Evolutionary conservation across 2,329 filamentous ascomycete species (phyloP).

Genomic region (Cercospora sp.): DNA sequence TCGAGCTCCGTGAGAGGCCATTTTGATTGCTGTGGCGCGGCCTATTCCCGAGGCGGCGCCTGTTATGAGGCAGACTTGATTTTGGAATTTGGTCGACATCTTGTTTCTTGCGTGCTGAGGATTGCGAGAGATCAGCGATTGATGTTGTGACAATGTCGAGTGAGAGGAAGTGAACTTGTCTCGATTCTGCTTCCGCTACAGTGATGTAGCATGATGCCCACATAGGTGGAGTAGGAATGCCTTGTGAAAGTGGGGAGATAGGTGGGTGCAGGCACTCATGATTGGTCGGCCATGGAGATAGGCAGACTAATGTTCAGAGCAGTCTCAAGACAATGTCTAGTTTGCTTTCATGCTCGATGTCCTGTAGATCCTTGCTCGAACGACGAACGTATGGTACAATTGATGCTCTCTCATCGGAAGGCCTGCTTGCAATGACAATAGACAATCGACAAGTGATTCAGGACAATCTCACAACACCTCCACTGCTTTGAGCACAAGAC

Average conservation of each 20-base stretch:
- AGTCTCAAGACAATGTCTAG: neutral
- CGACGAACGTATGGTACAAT: neutral
- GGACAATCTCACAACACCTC: neutral
- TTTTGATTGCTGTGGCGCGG: constrained; percentile 46
- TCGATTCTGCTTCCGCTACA: neutral
- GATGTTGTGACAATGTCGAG: neutral
- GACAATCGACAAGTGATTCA: neutral
- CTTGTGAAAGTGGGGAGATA: constrained; percentile 2
- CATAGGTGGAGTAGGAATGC: neutral
- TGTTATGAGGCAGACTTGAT: constrained; percentile 36
- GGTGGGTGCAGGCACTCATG: neutral
- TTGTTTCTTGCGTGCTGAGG: neutral
- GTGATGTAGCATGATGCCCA: neutral
- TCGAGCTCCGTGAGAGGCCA: constrained; percentile 46
- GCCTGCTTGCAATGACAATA: neutral
- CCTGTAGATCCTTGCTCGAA: neutral
- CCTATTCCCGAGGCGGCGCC: constrained; percentile 44
- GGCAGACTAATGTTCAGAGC: neutral
- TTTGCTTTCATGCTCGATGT: neutral
- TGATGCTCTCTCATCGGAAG: neutral
- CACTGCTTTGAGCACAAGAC: neutral
- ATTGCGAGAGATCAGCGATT: neutral
- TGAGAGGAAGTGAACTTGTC: neutral
- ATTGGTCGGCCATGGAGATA: neutral
- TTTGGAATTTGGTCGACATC: constrained; percentile 25